These are phyloP conservation scores for Colletotrichum chlorophyti DNA, from an alignment of 2,329 filamentous ascomycete species.

Conservation along the genomic window DNA sequence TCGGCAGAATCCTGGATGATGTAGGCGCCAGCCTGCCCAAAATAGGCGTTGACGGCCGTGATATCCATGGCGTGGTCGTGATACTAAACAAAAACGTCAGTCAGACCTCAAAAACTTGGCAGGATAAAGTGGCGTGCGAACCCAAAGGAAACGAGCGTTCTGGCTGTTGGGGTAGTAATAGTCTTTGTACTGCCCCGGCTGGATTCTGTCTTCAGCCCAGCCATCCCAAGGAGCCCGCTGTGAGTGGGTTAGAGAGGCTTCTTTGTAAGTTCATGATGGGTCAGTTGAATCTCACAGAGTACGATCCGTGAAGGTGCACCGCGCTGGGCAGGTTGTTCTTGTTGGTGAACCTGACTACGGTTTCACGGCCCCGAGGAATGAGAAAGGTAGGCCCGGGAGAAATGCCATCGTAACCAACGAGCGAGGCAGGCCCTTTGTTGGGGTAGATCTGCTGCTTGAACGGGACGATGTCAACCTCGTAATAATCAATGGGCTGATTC, in stretches of 20 bases:
- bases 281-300: constrained; percentile 34
- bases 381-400: constrained; percentile 60
- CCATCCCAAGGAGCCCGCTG: constrained; percentile 49
- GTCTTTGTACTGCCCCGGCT: constrained; percentile 62
- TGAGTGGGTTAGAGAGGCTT: constrained; percentile 8
- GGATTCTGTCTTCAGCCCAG: constrained; percentile 60
- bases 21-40: constrained; percentile 63
- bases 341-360: constrained; percentile 61
- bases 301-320: constrained; percentile 63
- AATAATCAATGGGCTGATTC: constrained; percentile 40
- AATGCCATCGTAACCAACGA: constrained; percentile 60
- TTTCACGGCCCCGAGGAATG: constrained; percentile 55
- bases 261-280: neutral
- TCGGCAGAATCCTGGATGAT: constrained; percentile 59
- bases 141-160: constrained; percentile 59
- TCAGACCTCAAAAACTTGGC: no score
- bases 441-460: constrained; percentile 46
- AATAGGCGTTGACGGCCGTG: constrained; percentile 62
- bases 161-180: constrained; percentile 68
- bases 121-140: no score
- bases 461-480: constrained; percentile 40
- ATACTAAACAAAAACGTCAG: no score
- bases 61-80: constrained; percentile 52
- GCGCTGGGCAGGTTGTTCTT: constrained; percentile 49
- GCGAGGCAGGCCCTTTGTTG: constrained; percentile 36